Evolutionary conservation across 2,329 filamentous ascomycete species (phyloP).

Genomic region (Xylariomycetidae sp.): DNA sequence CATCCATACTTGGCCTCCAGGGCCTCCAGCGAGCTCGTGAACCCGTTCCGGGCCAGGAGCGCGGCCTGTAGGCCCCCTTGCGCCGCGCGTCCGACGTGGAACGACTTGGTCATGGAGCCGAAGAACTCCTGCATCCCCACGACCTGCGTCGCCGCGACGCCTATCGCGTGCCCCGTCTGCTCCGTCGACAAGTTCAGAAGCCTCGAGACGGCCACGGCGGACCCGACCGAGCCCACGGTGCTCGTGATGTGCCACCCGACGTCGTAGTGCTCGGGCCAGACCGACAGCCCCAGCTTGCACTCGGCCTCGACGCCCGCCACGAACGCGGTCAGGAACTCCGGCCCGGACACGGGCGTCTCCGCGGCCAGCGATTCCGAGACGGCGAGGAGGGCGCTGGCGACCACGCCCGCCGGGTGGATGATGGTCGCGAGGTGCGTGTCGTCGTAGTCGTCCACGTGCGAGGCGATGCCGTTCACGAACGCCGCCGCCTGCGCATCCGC

Average conservation of each 20-base stretch:
- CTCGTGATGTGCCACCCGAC: constrained; percentile 53
- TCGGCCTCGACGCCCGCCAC: constrained; percentile 47
- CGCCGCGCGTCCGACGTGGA: constrained; percentile 49
- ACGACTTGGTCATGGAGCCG: constrained; percentile 51
- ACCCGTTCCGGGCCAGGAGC: constrained; percentile 39
- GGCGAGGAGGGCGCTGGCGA: constrained; percentile 45
- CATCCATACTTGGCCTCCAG: constrained; percentile 50
- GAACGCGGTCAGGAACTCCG: constrained; percentile 46
- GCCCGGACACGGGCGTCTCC: constrained; percentile 33
- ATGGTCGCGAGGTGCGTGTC: constrained; percentile 52
- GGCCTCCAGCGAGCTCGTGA: constrained; percentile 40
- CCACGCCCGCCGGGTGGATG: constrained; percentile 49
- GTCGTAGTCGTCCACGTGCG: constrained; percentile 53
- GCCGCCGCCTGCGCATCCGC: constrained; percentile 45
- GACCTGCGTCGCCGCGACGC: constrained; percentile 48
- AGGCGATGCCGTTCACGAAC: constrained; percentile 50
- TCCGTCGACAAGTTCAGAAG: constrained; percentile 34
- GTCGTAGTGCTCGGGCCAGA: constrained; percentile 51
- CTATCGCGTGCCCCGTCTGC: constrained; percentile 45
- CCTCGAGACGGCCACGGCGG: constrained; percentile 47
- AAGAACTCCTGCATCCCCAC: constrained; percentile 51
- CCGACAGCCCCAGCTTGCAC: constrained; percentile 46
- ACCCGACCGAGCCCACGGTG: constrained; percentile 47
- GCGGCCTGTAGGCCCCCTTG: constrained; percentile 43
- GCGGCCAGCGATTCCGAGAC: constrained; percentile 31